Evolutionary conservation across 2,329 filamentous ascomycete species (phyloP).

Genomic region (Sporothrix mexicana): DNA sequence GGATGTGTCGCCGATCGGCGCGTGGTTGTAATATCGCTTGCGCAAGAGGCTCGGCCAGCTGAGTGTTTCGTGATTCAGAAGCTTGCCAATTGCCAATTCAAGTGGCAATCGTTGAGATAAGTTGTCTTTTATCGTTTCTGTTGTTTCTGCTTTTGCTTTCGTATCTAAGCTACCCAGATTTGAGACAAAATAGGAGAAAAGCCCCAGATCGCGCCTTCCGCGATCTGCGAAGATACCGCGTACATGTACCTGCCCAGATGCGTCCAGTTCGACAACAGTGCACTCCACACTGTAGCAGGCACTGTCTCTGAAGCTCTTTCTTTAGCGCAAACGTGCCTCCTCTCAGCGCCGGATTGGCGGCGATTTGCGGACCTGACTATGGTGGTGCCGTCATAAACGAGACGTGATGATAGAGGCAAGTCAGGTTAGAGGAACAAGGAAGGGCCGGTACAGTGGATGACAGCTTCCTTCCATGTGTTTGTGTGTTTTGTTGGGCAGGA

Average conservation of each 20-base stretch:
- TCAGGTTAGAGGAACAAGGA: not conserved
- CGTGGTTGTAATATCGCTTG: no score
- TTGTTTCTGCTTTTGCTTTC: not conserved
- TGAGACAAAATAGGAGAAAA: slow-evolving; percentile 12
- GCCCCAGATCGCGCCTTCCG: slow-evolving; percentile 10
- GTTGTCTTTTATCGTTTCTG: not conserved
- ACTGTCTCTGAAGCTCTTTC: not conserved
- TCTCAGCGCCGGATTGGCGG: slow-evolving; percentile 31
- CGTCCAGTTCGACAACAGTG: slow-evolving; percentile 5
- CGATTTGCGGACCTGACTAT: not conserved
- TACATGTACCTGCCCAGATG: slow-evolving; percentile 25
- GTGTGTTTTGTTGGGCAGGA: slow-evolving; percentile 7
- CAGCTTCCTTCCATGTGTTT: slow-evolving; percentile 26
- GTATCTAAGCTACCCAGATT: slow-evolving; percentile 17
- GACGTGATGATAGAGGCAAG: not conserved
- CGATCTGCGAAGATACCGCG: not conserved
- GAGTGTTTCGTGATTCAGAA: not conserved
- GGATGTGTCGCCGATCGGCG: not conserved
- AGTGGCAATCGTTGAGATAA: not conserved
- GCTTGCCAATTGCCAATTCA: not conserved
- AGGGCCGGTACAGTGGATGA: slow-evolving; percentile 14
- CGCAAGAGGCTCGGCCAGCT: not conserved
- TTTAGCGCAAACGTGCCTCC: slow-evolving; percentile 28
- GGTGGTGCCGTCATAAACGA: slow-evolving; percentile 12
- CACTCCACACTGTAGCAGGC: slow-evolving; percentile 8